Evolutionary conservation across 257 asterid genomes (phyloP).

Genomic region (Solanum megistacrolobum): DNA sequence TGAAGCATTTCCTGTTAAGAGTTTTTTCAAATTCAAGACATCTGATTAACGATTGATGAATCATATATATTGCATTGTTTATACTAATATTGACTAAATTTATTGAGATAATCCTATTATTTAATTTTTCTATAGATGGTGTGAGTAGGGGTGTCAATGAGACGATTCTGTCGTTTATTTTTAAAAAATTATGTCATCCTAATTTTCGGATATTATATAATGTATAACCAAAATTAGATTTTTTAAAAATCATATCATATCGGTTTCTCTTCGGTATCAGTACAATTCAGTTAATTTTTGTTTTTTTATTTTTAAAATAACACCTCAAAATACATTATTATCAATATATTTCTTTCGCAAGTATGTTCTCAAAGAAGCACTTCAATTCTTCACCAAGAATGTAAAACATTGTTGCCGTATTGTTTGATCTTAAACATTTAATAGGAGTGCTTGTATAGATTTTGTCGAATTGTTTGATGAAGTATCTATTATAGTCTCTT

Average conservation of each 20-base stretch:
- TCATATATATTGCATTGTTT: background rate
- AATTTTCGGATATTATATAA: background rate
- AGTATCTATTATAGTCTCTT: background rate
- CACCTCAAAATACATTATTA: background rate
- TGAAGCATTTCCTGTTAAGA: background rate
- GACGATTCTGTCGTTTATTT: background rate
- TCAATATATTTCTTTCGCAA: background rate
- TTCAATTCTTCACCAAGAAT: background rate
- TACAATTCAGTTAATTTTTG: too few species aligned
- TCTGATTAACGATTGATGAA: background rate
- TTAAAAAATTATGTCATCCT: background rate
- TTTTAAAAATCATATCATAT: background rate
- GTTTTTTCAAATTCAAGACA: background rate
- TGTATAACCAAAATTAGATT: background rate
- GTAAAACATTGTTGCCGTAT: background rate
- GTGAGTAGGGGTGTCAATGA: too few species aligned
- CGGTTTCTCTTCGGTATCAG: background rate
- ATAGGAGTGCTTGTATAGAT: background rate
- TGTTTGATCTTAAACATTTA: background rate
- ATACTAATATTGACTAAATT: background rate
- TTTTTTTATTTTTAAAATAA: too few species aligned
- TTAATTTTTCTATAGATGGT: background rate
- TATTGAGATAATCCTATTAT: background rate
- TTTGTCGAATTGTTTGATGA: background rate
- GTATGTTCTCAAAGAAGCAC: background rate